Evolutionary conservation across 306 rosid species (phyloP).

Genomic region (Myrica gale): DNA sequence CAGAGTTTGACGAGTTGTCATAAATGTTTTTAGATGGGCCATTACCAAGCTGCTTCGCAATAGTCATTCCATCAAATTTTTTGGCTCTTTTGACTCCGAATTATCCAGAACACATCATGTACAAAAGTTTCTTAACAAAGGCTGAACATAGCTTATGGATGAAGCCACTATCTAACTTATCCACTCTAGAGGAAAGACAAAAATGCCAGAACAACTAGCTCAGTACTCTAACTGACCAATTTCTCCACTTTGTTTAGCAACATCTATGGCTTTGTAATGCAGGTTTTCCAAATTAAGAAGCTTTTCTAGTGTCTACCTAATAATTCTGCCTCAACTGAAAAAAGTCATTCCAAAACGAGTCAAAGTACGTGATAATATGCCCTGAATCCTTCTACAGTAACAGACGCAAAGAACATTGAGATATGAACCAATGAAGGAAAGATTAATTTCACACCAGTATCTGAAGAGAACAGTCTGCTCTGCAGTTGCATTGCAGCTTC

Average conservation of each 20-base stretch:
- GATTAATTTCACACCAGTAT: constrained; percentile 51
- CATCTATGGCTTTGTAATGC: neutral
- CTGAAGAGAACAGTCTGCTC: constrained; percentile 71
- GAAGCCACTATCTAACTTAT: neutral
- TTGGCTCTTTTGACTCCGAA: neutral
- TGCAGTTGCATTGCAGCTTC: constrained; percentile 43
- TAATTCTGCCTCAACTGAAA: neutral
- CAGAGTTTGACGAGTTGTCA: no score
- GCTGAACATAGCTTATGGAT: neutral
- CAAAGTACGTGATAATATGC: neutral
- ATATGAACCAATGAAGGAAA: neutral
- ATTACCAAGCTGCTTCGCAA: neutral
- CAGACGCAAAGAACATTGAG: neutral
- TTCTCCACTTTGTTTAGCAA: neutral
- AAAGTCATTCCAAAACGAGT: neutral
- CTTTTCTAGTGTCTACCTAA: neutral
- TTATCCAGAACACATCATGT: neutral
- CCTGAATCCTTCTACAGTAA: neutral
- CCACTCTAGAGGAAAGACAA: neutral
- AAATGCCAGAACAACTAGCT: neutral
- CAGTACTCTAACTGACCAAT: neutral
- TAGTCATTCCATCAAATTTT: neutral
- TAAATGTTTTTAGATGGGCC: neutral
- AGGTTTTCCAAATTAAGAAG: neutral
- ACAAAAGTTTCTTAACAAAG: neutral